Percentiles rank a stretch among this genome's conserved stretches.
Conservation (phyloP, 805 yeast species). For the Pichia eremophila region DNA sequence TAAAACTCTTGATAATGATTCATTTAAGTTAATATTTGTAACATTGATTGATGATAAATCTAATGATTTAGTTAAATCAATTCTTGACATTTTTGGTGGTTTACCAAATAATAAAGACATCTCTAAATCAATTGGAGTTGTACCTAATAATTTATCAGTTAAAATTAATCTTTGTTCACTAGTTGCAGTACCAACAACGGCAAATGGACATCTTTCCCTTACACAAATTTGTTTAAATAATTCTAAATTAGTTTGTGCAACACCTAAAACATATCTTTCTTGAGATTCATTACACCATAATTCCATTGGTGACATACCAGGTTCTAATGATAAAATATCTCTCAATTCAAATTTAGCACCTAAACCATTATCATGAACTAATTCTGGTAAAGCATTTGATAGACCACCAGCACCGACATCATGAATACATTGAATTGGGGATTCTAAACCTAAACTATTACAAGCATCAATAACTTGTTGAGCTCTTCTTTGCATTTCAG, state of each 20-base stretch:
- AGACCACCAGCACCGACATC: slow-evolving; percentile 99
- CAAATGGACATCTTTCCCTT: slow-evolving; percentile 94
- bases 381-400: slow-evolving; percentile 93
- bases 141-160: slow-evolving; percentile 65
- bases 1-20: slow-evolving; percentile 74
- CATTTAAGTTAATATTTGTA: slow-evolving; percentile 34
- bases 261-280: slow-evolving; percentile 94
- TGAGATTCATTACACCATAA: slow-evolving; percentile 99
- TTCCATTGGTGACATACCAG: slow-evolving; percentile 99
- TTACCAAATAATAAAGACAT: slow-evolving; percentile 94
- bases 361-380: slow-evolving; percentile 92
- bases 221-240: slow-evolving; percentile 71
- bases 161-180: slow-evolving; percentile 74
- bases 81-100: slow-evolving; percentile 89
- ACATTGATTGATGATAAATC: slow-evolving; percentile 32
- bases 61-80: slow-evolving; percentile 54
- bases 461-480: slow-evolving; percentile 97
- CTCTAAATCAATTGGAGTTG: slow-evolving; percentile 89
- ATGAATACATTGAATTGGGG: slow-evolving; percentile 89
- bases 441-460: slow-evolving; percentile 61
- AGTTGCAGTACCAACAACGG: slow-evolving; percentile 93
- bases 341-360: slow-evolving; percentile 93
- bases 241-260: slow-evolving; percentile 66
- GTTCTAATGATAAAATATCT: slow-evolving; percentile 82
- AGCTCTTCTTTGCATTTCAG: slow-evolving; percentile 98